These are phyloP conservation scores for Bonia amplexicaulis DNA, from an alignment of 176 grass and related monocot species.

Conservation along the genomic window DNA sequence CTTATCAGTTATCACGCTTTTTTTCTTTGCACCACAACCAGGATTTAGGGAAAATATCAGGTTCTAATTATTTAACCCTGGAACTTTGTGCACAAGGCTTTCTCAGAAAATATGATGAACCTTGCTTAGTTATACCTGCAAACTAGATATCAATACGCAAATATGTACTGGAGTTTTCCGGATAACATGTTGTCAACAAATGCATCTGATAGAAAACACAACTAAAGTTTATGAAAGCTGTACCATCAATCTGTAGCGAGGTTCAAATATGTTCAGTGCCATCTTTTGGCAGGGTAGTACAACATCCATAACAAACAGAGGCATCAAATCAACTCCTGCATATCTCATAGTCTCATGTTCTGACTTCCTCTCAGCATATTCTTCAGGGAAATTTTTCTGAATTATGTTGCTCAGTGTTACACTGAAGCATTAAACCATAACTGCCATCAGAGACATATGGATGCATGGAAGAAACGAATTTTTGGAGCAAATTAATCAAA, in stretches of 20 bases:
- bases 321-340: constrained; percentile 85
- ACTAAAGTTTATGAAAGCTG: constrained; percentile 14
- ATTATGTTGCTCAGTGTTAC: constrained; percentile 93
- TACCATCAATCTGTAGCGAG: constrained; percentile 99
- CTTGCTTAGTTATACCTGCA: constrained; percentile 23
- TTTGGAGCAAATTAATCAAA: constrained; percentile 23
- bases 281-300: constrained; percentile 93
- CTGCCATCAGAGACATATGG: constrained; percentile 37
- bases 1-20: neutral
- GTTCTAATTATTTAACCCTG: constrained; percentile 1
- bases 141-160: constrained; percentile 12
- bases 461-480: neutral
- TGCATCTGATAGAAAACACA: constrained; percentile 11
- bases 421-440: constrained; percentile 62
- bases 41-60: neutral
- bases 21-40: constrained; percentile 3
- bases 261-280: constrained; percentile 98
- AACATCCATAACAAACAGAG: constrained; percentile 99
- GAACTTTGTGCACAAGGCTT: neutral
- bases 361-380: constrained; percentile 84
- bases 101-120: neutral
- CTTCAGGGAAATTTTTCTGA: constrained; percentile 87
- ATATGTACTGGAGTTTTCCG: neutral
- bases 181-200: constrained; percentile 22
- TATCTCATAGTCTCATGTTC: constrained; percentile 83